Evolutionary conservation across 106 monocot genomes (phyloP).

Genomic region (Phalaenopsis equestris): DNA sequence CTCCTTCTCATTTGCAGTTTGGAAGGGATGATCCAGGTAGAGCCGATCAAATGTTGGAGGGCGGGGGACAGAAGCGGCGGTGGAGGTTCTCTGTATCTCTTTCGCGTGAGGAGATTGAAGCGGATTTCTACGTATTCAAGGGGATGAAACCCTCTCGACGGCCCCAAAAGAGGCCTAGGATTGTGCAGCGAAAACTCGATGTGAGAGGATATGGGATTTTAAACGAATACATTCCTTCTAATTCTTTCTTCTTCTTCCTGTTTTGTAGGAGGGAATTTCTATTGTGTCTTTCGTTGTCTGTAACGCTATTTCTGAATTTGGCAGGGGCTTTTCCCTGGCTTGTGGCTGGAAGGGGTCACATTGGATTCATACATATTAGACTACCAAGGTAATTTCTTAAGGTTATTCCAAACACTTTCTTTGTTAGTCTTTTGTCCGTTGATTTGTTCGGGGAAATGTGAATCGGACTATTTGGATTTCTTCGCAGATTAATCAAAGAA

Average conservation of each 20-base stretch:
- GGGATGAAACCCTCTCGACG: slow-evolving; percentile 21
- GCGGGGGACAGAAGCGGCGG: not conserved
- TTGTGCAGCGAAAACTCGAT: slow-evolving; percentile 33
- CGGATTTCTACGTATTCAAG: slow-evolving; percentile 27
- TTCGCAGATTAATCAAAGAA: too few species aligned
- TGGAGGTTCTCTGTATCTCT: slow-evolving; percentile 23
- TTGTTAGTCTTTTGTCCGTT: not conserved
- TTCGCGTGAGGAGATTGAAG: slow-evolving; percentile 35
- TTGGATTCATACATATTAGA: slow-evolving; percentile 8
- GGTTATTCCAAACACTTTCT: too few species aligned
- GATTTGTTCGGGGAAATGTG: too few species aligned
- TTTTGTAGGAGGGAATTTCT: not conserved
- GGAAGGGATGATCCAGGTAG: not conserved
- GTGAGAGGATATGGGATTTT: slow-evolving; percentile 11
- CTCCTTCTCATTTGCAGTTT: not conserved
- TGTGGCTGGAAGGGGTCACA: slow-evolving; percentile 12
- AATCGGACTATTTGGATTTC: too few species aligned
- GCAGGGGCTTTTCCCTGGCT: slow-evolving; percentile 15
- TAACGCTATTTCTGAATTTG: not conserved
- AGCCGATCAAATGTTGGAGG: not conserved
- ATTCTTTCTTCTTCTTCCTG: not conserved
- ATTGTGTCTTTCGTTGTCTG: not conserved
- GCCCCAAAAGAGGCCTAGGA: slow-evolving; percentile 32
- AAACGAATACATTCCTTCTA: not conserved
- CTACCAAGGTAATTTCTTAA: too few species aligned